Percentiles rank a stretch among this genome's conserved stretches.
Evolutionary conservation across 2,329 filamentous ascomycete genomes (phyloP).

Genomic region (Colletotrichum sp.): DNA sequence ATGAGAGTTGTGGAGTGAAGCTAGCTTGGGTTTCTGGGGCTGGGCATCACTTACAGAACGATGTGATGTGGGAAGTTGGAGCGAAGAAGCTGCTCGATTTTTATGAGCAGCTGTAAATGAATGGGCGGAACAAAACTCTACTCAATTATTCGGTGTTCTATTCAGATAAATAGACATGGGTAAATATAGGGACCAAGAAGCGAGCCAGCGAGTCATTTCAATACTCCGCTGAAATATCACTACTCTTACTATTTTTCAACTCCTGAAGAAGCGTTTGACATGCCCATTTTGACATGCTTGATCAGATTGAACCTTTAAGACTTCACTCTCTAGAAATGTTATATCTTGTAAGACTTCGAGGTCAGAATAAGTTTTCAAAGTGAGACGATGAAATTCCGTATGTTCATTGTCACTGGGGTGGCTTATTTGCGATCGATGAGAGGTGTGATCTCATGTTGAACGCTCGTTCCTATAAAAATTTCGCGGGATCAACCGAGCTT

Average conservation of each 20-base stretch:
- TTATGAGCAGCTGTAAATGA: constrained; percentile 25
- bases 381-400: background rate
- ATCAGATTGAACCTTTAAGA: background rate
- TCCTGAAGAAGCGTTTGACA: background rate
- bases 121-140: background rate
- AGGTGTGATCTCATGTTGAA: background rate
- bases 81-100: constrained; percentile 49
- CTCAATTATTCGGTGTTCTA: background rate
- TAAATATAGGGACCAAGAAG: background rate
- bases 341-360: accelerated
- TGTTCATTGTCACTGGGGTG: background rate
- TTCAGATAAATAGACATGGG: background rate
- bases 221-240: background rate
- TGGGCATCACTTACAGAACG: constrained; percentile 60
- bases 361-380: background rate
- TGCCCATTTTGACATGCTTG: background rate
- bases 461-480: background rate
- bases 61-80: constrained; percentile 52
- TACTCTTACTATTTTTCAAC: background rate
- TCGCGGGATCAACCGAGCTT: background rate
- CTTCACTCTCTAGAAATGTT: background rate
- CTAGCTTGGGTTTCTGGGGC: constrained; percentile 46
- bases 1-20: constrained; percentile 39
- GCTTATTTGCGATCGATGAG: background rate
- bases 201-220: background rate